phyloP scores from a whole-genome alignment of 768 basidiomycete genomes.

The Psilocybe cyanescens region DNA sequence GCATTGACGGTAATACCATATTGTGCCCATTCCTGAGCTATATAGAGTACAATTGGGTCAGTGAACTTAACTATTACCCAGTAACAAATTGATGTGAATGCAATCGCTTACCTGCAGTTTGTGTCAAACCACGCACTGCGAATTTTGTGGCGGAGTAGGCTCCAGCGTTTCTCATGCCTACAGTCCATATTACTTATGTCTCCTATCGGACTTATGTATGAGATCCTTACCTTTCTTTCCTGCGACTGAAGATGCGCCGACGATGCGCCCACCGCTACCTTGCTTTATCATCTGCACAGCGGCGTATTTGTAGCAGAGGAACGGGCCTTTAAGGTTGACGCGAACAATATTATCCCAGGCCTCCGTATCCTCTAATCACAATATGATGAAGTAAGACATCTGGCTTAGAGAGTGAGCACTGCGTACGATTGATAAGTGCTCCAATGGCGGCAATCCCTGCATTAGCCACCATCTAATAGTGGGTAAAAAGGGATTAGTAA shows the following conservation, averaged over 20 bases:
- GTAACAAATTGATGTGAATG: too few relatives aligned
- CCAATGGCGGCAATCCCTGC: slow-evolving; percentile 34
- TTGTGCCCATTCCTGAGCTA: slow-evolving; percentile 39
- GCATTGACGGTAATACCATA: slow-evolving; percentile 47
- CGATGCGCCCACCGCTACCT: slow-evolving; percentile 56
- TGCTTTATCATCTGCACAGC: slow-evolving; percentile 63
- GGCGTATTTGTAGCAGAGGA: slow-evolving; percentile 68
- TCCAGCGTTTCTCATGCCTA: not conserved
- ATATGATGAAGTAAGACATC: not conserved
- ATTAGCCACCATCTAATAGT: slow-evolving; percentile 46
- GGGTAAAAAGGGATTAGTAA: not conserved
- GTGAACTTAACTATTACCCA: not conserved
- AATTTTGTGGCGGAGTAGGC: slow-evolving; percentile 40
- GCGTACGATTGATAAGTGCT: slow-evolving; percentile 29
- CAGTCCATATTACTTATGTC: not conserved
- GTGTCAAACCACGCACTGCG: slow-evolving; percentile 40
- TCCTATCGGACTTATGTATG: not conserved
- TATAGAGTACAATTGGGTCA: not conserved
- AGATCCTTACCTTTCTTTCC: slow-evolving; percentile 29
- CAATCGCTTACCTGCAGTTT: slow-evolving; percentile 33
- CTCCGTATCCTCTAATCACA: slow-evolving; percentile 32
- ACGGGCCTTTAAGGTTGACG: slow-evolving; percentile 60
- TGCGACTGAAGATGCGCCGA: slow-evolving; percentile 43
- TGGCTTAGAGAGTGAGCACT: not conserved
- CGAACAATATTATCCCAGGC: slow-evolving; percentile 45